Evolutionary conservation across 1,139 yeast species (phyloP).

Genomic region (Geotrichum carabidarum): DNA sequence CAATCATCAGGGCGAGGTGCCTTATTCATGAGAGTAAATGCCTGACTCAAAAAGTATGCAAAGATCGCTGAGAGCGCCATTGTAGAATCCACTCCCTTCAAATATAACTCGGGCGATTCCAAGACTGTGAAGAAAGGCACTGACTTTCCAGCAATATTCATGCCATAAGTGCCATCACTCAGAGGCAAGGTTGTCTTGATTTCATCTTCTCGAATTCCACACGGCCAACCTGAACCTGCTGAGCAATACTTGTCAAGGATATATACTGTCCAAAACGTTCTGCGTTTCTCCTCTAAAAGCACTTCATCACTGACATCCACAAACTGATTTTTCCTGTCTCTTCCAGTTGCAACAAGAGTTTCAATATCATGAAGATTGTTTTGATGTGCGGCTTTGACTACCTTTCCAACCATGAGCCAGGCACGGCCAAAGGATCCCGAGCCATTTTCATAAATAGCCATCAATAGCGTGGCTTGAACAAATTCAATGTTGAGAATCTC

Average conservation of each 20-base stretch:
- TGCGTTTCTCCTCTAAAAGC: constrained; percentile 30
- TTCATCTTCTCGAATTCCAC: constrained; percentile 23
- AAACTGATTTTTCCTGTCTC: neutral
- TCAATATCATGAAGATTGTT: constrained; percentile 28
- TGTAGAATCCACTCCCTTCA: constrained; percentile 3
- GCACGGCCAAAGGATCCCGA: constrained; percentile 31
- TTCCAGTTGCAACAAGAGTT: constrained; percentile 3
- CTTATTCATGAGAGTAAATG: constrained; percentile 11
- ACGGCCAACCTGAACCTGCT: constrained; percentile 33
- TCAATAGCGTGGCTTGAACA: constrained; percentile 29
- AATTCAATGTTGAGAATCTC: constrained; percentile 24
- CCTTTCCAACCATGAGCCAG: constrained; percentile 34
- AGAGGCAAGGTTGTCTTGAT: constrained; percentile 30
- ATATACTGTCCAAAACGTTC: constrained; percentile 33
- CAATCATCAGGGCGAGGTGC: constrained; percentile 19
- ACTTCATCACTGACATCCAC: constrained; percentile 20
- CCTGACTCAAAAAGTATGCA: constrained; percentile 14
- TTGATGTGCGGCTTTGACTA: constrained; percentile 29
- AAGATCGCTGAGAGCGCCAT: constrained; percentile 14
- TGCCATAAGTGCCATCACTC: constrained; percentile 24
- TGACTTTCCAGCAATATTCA: constrained; percentile 17
- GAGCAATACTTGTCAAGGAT: constrained; percentile 30
- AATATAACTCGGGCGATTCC: constrained; percentile 19
- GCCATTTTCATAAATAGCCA: constrained; percentile 30
- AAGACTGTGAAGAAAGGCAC: constrained; percentile 19